A percentile compares a stretch with the other conserved stretches of the same genome.
Evolutionary conservation across 164 flowering plant species (phyloP).

Genomic region (Magnolia officinalis): DNA sequence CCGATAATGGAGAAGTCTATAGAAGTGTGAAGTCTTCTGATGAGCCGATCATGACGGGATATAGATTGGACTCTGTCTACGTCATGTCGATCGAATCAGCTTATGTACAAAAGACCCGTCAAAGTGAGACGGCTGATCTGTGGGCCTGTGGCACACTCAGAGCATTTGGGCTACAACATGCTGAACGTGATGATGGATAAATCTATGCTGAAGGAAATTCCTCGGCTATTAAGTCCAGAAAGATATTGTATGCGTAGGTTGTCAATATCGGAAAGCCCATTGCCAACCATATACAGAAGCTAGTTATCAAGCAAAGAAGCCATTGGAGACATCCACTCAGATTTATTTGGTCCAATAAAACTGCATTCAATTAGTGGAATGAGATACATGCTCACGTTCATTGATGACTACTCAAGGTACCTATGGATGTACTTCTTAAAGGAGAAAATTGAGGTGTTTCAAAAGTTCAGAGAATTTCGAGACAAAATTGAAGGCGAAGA

Average conservation of each 20-base stretch:
- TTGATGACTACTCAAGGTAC: conserved; percentile 19
- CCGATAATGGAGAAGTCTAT: neutral
- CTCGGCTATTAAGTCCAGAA: neutral
- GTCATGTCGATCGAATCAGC: too few relatives aligned
- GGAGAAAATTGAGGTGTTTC: conserved; percentile 13
- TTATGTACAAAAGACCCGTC: neutral
- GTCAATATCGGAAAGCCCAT: neutral
- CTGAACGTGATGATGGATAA: neutral
- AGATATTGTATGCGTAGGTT: neutral
- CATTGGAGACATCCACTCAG: neutral
- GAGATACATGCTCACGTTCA: neutral
- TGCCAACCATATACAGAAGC: conserved; percentile 5
- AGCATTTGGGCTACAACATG: neutral
- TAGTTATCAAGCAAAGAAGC: neutral
- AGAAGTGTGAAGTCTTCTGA: neutral
- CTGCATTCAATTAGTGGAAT: neutral
- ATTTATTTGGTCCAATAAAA: conserved; percentile 2
- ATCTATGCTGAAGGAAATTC: neutral
- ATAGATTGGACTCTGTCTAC: too few relatives aligned
- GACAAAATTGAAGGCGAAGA: conserved; percentile 4
- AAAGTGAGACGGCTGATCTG: neutral
- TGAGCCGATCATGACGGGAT: too few relatives aligned
- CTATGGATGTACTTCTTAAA: conserved; percentile 19
- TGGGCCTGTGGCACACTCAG: neutral
- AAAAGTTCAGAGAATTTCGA: conserved; percentile 10